Conservation (phyloP, 306 rosid genomes). For the Prunus padus region DNA sequence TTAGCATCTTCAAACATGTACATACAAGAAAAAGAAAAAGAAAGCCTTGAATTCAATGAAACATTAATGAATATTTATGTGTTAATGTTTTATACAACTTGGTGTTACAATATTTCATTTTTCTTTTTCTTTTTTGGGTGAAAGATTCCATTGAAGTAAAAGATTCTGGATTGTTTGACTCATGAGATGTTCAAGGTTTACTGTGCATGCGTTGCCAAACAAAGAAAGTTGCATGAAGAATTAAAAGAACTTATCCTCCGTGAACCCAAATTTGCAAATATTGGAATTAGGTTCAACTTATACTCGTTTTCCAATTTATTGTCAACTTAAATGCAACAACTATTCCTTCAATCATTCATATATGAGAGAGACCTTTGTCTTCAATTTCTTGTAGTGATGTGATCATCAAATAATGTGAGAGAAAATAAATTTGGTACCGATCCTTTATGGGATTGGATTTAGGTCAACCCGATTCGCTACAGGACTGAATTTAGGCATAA, state of each 20-base stretch:
- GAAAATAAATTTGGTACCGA: too few species aligned
- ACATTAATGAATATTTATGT: not conserved
- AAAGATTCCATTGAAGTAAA: not conserved
- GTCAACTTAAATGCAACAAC: not conserved
- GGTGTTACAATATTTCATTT: not conserved
- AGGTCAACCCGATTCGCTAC: too few species aligned
- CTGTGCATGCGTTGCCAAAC: not conserved
- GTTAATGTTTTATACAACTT: not conserved
- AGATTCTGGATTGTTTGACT: not conserved
- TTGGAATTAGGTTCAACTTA: not conserved
- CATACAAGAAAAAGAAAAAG: not conserved
- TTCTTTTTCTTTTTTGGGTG: not conserved
- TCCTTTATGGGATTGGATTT: too few species aligned
- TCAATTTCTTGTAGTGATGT: too few species aligned
- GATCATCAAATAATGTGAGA: too few species aligned
- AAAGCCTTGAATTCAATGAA: not conserved
- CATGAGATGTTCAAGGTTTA: not conserved
- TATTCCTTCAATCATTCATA: not conserved
- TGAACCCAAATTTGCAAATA: not conserved
- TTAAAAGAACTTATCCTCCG: not conserved
- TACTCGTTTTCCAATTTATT: not conserved
- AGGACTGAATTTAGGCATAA: too few species aligned
- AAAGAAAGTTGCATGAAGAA: not conserved
- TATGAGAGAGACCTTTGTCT: too few species aligned
- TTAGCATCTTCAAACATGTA: not conserved